Conservation (phyloP, 169 alveolate species). For the Ichthyophthirius multifiliis region DNA sequence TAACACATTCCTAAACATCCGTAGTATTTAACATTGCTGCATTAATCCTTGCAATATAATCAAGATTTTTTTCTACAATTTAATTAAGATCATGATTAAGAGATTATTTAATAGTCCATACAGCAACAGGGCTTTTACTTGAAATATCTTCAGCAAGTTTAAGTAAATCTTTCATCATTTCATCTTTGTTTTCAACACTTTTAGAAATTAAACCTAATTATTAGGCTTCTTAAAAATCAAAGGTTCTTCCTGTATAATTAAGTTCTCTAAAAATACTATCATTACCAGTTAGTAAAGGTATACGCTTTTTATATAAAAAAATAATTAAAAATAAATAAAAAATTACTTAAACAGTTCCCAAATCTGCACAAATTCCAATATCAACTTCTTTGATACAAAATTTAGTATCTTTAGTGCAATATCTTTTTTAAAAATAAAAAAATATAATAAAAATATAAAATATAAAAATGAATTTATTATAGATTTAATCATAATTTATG, state of each 20-base stretch:
- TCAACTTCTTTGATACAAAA: slow-evolving; percentile 68
- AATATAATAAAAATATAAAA: no score
- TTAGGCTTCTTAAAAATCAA: slow-evolving; percentile 57
- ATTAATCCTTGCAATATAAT: slow-evolving; percentile 45
- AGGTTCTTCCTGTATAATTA: slow-evolving; percentile 58
- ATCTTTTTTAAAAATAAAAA: slow-evolving; percentile 16
- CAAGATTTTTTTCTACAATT: slow-evolving; percentile 41
- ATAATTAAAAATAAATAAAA: not conserved
- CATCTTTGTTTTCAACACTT: slow-evolving; percentile 29
- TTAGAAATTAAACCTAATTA: slow-evolving; percentile 52
- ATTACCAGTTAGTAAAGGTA: slow-evolving; percentile 26
- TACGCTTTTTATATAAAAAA: not conserved
- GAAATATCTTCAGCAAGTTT: slow-evolving; percentile 60
- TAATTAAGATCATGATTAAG: slow-evolving; percentile 44
- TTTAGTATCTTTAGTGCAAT: slow-evolving; percentile 61
- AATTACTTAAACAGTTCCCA: slow-evolving; percentile 58
- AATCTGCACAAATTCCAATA: slow-evolving; percentile 71
- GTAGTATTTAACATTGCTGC: slow-evolving; percentile 18
- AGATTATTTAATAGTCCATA: slow-evolving; percentile 38
- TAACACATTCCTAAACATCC: slow-evolving; percentile 17
- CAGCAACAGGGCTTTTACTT: slow-evolving; percentile 64
- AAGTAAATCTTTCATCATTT: slow-evolving; percentile 29
- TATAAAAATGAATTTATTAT: no score
- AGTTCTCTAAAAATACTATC: slow-evolving; percentile 56
- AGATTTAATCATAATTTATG: no score